phyloP scores from a whole-genome alignment of 2,329 filamentous ascomycete species.

The Penicillium griseofulvum region DNA sequence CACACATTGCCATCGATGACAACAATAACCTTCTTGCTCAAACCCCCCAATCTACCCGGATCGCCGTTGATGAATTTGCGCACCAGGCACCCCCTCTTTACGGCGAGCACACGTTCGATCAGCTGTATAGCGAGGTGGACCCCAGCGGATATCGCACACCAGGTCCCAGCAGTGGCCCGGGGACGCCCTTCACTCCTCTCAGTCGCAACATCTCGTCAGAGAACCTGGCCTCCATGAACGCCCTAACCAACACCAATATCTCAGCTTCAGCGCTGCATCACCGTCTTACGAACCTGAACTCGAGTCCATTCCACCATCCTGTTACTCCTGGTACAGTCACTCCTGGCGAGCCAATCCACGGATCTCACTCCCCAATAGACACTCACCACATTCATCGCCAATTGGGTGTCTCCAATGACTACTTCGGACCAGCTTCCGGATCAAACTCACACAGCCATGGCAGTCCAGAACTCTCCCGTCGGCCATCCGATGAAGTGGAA shows the following conservation, averaged over 20 bases:
- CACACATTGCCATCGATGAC: slow-evolving; percentile 84
- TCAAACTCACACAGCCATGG: slow-evolving; percentile 35
- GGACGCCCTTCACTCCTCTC: slow-evolving; percentile 71
- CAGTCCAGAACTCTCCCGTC: slow-evolving; percentile 43
- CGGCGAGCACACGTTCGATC: slow-evolving; percentile 83
- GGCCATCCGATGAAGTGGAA: slow-evolving; percentile 49
- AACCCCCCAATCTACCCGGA: slow-evolving; percentile 50
- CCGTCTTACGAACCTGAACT: slow-evolving; percentile 58
- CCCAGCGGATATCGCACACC: slow-evolving; percentile 77
- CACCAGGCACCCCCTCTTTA: slow-evolving; percentile 85
- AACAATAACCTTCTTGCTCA: slow-evolving; percentile 73
- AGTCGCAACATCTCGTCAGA: slow-evolving; percentile 75
- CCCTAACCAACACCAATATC: slow-evolving; percentile 53
- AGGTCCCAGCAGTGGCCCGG: slow-evolving; percentile 63
- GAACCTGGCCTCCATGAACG: slow-evolving; percentile 65
- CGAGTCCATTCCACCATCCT: slow-evolving; percentile 25
- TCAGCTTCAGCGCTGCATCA: slow-evolving; percentile 67
- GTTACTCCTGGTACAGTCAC: slow-evolving; percentile 9
- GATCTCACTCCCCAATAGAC: slow-evolving; percentile 21
- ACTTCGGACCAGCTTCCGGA: slow-evolving; percentile 31
- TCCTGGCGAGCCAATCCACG: slow-evolving; percentile 18
- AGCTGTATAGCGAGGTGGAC: slow-evolving; percentile 85
- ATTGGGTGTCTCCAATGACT: slow-evolving; percentile 30
- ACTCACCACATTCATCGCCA: slow-evolving; percentile 23
- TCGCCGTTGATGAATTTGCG: slow-evolving; percentile 55